Evolutionary conservation across 176 grass and related monocot species (phyloP).

Genomic region (Thinopyrum elongatum): DNA sequence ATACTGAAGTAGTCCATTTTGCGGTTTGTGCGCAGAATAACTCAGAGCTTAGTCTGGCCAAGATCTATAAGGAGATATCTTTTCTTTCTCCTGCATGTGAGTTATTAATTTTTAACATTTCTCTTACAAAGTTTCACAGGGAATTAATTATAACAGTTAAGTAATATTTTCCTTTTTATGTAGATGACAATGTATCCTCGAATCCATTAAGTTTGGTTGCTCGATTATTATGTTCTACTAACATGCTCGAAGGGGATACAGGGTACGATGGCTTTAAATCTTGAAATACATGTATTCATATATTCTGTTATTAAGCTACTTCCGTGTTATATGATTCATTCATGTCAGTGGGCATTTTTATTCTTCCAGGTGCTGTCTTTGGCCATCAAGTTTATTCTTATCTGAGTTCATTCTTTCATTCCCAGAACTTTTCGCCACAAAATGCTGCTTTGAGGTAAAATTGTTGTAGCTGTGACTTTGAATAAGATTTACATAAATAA

Average conservation of each 20-base stretch:
- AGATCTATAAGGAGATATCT: slow-evolving; percentile 71
- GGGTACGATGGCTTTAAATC: slow-evolving; percentile 53
- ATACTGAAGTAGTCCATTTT: slow-evolving; percentile 5
- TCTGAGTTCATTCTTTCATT: slow-evolving; percentile 87
- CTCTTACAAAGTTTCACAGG: not conserved
- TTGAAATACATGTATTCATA: not conserved
- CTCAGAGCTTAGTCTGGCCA: slow-evolving; percentile 27
- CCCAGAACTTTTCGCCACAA: slow-evolving; percentile 55
- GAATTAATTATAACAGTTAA: slow-evolving; percentile 7
- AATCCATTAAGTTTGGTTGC: slow-evolving; percentile 45
- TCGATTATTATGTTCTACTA: slow-evolving; percentile 72
- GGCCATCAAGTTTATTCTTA: slow-evolving; percentile 88
- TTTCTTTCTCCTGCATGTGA: slow-evolving; percentile 74
- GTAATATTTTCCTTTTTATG: slow-evolving; percentile 6
- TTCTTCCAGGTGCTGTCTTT: slow-evolving; percentile 76
- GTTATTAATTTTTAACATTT: slow-evolving; percentile 23
- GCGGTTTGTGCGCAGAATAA: slow-evolving; percentile 37
- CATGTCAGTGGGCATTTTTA: slow-evolving; percentile 23
- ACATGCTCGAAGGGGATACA: slow-evolving; percentile 98
- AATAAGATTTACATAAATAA: not conserved
- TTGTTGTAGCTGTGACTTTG: slow-evolving; percentile 14
- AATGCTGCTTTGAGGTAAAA: slow-evolving; percentile 76
- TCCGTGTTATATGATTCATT: slow-evolving; percentile 4
- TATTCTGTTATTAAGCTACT: slow-evolving; percentile 8
- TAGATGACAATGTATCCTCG: slow-evolving; percentile 32